phyloP scores from a whole-genome alignment of 805 yeast species.

The Saccharomycopsis olivae region DNA sequence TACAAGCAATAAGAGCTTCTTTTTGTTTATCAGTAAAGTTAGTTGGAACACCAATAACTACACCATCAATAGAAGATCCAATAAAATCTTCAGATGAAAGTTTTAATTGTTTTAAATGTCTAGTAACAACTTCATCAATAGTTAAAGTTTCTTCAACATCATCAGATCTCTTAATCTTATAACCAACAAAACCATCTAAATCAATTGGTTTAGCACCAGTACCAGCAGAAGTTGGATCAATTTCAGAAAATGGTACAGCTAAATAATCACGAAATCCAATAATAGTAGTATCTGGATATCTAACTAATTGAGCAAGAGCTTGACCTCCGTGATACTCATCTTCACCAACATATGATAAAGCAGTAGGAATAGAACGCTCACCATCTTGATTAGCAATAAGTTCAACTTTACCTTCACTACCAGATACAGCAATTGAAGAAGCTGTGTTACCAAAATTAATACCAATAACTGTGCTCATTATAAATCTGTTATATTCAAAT shows the following conservation, averaged over 20 bases:
- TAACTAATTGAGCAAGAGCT: slow-evolving; percentile 83
- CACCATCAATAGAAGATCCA: slow-evolving; percentile 72
- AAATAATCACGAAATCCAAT: slow-evolving; percentile 88
- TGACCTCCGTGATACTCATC: slow-evolving; percentile 98
- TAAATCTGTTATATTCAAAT: background rate
- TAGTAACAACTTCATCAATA: slow-evolving; percentile 68
- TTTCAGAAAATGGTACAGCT: slow-evolving; percentile 61
- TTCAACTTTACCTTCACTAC: slow-evolving; percentile 82
- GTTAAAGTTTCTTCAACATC: slow-evolving; percentile 47
- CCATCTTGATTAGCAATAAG: slow-evolving; percentile 99
- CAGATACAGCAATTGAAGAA: slow-evolving; percentile 84
- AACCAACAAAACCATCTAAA: slow-evolving; percentile 59
- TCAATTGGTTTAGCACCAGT: slow-evolving; percentile 60
- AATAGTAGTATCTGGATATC: slow-evolving; percentile 82
- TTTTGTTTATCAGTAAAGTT: slow-evolving; percentile 71
- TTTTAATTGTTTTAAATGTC: slow-evolving; percentile 76
- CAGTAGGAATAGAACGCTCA: slow-evolving; percentile 92
- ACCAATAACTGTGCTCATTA: slow-evolving; percentile 55
- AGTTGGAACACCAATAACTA: slow-evolving; percentile 85
- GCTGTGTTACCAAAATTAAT: slow-evolving; percentile 94
- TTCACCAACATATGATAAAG: slow-evolving; percentile 80
- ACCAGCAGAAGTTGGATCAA: slow-evolving; percentile 54
- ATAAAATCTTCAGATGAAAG: slow-evolving; percentile 87
- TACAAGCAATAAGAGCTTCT: slow-evolving; percentile 46
- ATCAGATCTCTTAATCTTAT: slow-evolving; percentile 37